Percentiles rank a stretch among this genome's conserved stretches.
Conservation (phyloP, 2,329 filamentous ascomycete genomes). For the Teratosphaeria pseudoeucalypti region DNA sequence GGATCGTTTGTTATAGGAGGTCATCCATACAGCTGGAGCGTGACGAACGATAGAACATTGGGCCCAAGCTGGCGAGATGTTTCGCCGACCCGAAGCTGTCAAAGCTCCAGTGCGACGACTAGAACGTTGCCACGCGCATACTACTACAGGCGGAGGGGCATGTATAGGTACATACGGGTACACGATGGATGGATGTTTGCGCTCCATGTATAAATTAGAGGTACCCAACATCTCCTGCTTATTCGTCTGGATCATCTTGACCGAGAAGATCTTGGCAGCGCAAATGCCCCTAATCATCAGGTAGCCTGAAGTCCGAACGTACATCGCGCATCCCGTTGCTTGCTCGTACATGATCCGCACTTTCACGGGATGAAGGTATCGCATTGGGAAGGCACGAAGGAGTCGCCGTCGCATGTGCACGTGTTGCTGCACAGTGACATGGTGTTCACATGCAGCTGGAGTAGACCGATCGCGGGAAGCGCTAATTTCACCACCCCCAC, state of each 20-base stretch:
- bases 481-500: neutral
- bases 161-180: no score
- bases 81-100: neutral
- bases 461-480: neutral
- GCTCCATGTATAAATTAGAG: no score
- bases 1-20: constrained; percentile 20
- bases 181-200: no score
- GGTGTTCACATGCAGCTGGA: neutral
- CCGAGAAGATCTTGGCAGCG: neutral
- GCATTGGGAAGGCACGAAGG: neutral
- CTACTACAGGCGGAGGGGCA: no score
- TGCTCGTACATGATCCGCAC: no score
- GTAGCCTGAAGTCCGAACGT: no score
- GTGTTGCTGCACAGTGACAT: neutral
- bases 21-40: neutral
- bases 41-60: neutral
- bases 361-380: no score
- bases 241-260: no score
- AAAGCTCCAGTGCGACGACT: no score
- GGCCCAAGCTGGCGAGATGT: neutral
- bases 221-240: no score
- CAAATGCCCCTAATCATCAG: neutral
- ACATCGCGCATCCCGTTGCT: neutral
- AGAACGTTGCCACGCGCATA: no score
- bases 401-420: neutral